A percentile compares a stretch with the other conserved stretches of the same genome.
Conservation (phyloP, 2,329 filamentous ascomycete genomes). For the Zymoseptoria pseudotritici region DNA sequence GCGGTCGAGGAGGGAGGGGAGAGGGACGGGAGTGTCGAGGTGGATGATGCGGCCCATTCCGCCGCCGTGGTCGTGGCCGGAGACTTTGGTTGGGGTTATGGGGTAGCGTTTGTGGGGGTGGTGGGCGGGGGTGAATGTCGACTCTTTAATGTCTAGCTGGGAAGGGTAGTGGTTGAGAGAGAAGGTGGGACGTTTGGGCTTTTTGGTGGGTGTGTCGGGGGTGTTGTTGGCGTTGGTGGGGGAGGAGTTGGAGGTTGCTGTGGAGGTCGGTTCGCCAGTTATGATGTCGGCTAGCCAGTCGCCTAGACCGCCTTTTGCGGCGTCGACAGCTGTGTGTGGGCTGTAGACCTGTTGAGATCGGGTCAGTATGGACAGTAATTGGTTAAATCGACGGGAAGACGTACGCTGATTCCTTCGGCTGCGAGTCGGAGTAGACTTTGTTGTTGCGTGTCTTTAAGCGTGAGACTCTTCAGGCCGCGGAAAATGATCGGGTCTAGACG, state of each 20-base stretch:
- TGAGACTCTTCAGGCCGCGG: slow-evolving; percentile 81
- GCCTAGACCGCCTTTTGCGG: slow-evolving; percentile 74
- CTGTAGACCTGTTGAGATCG: slow-evolving; percentile 59
- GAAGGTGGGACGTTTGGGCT: slow-evolving; percentile 34
- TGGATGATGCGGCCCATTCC: slow-evolving; percentile 56
- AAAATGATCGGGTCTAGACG: slow-evolving; percentile 88
- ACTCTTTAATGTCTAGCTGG: slow-evolving; percentile 29
- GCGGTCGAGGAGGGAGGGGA: slow-evolving; percentile 53
- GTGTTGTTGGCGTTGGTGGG: slow-evolving; percentile 11
- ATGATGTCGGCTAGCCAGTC: slow-evolving; percentile 91
- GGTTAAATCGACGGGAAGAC: background rate
- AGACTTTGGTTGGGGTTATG: slow-evolving; percentile 43
- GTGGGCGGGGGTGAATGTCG: slow-evolving; percentile 34
- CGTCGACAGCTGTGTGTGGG: slow-evolving; percentile 91
- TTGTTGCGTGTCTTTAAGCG: slow-evolving; percentile 77
- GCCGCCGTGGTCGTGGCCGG: slow-evolving; percentile 40
- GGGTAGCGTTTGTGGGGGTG: slow-evolving; percentile 45
- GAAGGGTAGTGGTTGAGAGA: slow-evolving; percentile 44
- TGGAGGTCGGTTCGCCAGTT: slow-evolving; percentile 45
- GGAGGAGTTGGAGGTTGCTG: slow-evolving; percentile 10
- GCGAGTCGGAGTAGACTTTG: slow-evolving; percentile 73
- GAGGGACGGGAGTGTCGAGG: slow-evolving; percentile 45
- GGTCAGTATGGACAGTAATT: background rate
- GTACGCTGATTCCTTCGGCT: slow-evolving; percentile 73
- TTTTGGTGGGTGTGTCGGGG: slow-evolving; percentile 31